Evolutionary conservation across 2,329 filamentous ascomycete genomes (phyloP).

Genomic region (Colletotrichum karsti): DNA sequence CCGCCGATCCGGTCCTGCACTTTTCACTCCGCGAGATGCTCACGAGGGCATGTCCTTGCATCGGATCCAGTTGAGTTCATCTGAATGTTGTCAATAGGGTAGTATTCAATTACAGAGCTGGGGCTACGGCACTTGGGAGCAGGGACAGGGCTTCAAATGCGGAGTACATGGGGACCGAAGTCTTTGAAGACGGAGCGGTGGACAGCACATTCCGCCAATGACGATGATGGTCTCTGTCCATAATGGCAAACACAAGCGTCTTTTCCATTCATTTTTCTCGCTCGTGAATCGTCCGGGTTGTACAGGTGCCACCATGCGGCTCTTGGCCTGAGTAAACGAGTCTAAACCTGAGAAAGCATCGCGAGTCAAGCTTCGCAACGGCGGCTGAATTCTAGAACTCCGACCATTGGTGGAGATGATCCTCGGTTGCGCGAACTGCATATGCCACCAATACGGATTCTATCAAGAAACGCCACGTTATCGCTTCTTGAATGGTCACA

Average conservation of each 20-base stretch:
- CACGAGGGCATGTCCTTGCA: neutral
- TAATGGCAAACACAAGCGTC: neutral
- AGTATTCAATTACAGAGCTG: neutral
- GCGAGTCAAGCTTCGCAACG: neutral
- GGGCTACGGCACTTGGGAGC: neutral
- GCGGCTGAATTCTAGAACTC: neutral
- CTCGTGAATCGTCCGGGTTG: neutral
- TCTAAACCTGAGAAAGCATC: neutral
- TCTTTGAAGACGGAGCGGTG: neutral
- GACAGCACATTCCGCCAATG: conserved; percentile 11
- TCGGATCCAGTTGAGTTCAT: neutral
- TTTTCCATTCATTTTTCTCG: neutral
- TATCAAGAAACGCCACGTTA: neutral
- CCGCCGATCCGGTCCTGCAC: neutral
- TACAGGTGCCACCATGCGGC: neutral
- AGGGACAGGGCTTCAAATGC: neutral
- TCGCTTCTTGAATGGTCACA: neutral
- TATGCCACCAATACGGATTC: neutral
- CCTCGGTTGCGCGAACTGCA: neutral
- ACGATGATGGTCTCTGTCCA: neutral
- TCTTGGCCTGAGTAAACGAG: neutral
- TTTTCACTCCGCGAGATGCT: neutral
- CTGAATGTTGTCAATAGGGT: neutral
- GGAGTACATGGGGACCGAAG: conserved; percentile 1
- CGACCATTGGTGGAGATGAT: neutral